Conservation (phyloP, 805 yeast genomes). For the Lipomyces orientalis region DNA sequence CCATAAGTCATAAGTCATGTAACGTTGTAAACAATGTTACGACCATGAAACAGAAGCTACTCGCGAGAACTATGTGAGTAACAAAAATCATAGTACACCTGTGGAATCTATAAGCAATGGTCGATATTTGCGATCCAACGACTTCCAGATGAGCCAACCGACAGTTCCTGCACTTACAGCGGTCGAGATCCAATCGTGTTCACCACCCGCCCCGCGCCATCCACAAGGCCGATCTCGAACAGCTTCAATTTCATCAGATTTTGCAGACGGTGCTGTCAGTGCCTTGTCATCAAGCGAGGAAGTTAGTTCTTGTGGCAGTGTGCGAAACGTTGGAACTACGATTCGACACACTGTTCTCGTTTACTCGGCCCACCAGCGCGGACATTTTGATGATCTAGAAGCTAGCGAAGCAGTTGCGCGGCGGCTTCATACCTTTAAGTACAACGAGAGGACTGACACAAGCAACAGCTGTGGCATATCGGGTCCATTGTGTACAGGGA, state of each 20-base stretch:
- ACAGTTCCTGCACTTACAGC: neutral
- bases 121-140: neutral
- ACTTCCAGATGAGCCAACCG: neutral
- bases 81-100: neutral
- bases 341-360: neutral
- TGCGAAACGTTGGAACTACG: neutral
- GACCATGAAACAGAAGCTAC: neutral
- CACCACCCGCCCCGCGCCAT: neutral
- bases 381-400: conserved; percentile 29
- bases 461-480: neutral
- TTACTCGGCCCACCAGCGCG: conserved; percentile 24
- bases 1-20: too few species aligned
- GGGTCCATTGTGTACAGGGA: neutral
- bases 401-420: conserved; percentile 10
- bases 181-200: too few species aligned
- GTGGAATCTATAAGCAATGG: neutral
- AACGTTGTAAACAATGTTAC: neutral
- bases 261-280: neutral
- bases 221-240: neutral
- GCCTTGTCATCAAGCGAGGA: neutral
- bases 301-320: neutral
- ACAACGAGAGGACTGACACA: conserved; percentile 7
- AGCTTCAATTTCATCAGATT: neutral
- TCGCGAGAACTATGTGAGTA: neutral
- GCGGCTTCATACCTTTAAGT: conserved; percentile 11